Evolutionary conservation across 441 rosid species (phyloP).

Genomic region (Croton laevigatus): DNA sequence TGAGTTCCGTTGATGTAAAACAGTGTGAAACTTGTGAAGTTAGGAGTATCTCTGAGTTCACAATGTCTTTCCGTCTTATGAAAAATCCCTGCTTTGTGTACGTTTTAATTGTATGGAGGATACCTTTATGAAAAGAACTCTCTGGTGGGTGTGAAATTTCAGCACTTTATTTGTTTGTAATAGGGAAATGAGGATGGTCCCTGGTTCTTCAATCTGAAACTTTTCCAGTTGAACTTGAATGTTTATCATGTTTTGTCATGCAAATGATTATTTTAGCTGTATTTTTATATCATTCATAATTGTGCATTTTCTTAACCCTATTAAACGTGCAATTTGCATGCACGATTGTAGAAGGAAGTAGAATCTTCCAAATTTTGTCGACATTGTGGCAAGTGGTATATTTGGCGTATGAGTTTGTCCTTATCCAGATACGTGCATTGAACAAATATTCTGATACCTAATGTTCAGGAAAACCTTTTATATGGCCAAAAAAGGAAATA

Average conservation of each 20-base stretch:
- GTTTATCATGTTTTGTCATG: neutral
- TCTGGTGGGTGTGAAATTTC: neutral
- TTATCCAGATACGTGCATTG: neutral
- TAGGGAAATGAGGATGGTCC: no score
- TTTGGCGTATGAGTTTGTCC: neutral
- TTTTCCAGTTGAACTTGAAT: neutral
- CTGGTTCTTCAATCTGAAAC: neutral
- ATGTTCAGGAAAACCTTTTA: neutral
- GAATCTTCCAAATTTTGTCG: neutral
- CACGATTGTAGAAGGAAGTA: neutral
- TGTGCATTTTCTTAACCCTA: neutral
- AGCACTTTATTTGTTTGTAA: neutral
- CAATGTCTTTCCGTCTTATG: neutral
- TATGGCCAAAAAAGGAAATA: neutral
- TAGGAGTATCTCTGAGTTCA: neutral
- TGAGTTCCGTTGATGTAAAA: neutral
- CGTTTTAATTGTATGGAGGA: neutral
- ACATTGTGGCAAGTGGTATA: neutral
- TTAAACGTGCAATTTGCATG: neutral
- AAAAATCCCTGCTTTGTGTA: neutral
- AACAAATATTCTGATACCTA: neutral
- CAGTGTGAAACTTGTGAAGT: neutral
- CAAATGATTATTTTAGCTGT: neutral
- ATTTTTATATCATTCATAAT: neutral
- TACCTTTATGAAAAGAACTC: conserved; percentile 1